phyloP scores from a whole-genome alignment of 2,329 filamentous ascomycete species.

The Samsoniella hepiali region DNA sequence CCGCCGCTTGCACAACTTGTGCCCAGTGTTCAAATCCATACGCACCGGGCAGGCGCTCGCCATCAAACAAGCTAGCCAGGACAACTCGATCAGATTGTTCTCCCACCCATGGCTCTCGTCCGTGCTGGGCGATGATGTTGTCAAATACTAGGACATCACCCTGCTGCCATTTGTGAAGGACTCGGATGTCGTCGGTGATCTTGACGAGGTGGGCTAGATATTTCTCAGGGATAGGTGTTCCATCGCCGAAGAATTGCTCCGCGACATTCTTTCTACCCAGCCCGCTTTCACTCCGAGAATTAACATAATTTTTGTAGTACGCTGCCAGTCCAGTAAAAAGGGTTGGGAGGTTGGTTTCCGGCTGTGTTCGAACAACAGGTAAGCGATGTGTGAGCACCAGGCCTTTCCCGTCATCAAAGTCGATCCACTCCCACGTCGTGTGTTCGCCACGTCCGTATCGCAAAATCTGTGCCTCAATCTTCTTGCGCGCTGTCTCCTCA shows the following conservation, averaged over 20 bases:
- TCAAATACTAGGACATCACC: conserved; percentile 49
- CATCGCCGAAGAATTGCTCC: conserved; percentile 43
- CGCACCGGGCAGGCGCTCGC: conserved; percentile 40
- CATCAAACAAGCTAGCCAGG: conserved; percentile 47
- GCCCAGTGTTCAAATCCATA: conserved; percentile 43
- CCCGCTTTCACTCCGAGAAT: background rate
- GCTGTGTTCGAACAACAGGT: conserved; percentile 46
- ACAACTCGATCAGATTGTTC: conserved; percentile 44
- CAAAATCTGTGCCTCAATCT: conserved; percentile 48
- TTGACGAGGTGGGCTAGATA: conserved; percentile 39
- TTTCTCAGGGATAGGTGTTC: conserved; percentile 44
- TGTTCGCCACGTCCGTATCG: conserved; percentile 43
- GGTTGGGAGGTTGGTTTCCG: conserved; percentile 41
- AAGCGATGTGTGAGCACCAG: conserved; percentile 43
- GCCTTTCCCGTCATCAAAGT: conserved; percentile 30
- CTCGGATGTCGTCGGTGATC: conserved; percentile 48
- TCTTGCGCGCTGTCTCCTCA: conserved; percentile 36
- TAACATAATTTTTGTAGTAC: conserved; percentile 38
- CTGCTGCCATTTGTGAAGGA: conserved; percentile 45
- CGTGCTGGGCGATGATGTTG: conserved; percentile 48
- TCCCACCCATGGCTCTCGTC: conserved; percentile 45
- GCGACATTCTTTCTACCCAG: conserved; percentile 31
- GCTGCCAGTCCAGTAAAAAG: conserved; percentile 45
- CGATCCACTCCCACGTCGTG: conserved; percentile 47
- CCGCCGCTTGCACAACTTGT: conserved; percentile 41